Evolutionary conservation across 1,284 basidiomycete genomes (phyloP).

Genomic region (Sphaerobolus stellatus): DNA sequence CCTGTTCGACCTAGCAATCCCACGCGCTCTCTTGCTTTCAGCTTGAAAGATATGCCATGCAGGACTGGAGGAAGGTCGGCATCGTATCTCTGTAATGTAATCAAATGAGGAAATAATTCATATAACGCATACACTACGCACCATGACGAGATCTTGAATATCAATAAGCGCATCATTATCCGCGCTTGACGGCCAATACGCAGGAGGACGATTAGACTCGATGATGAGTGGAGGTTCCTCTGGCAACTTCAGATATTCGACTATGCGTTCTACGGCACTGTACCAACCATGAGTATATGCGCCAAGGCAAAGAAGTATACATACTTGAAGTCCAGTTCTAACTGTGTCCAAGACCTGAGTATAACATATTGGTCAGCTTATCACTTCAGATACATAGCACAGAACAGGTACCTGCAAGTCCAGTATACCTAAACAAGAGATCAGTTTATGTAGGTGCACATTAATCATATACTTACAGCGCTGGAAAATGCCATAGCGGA

Average conservation of each 20-base stretch:
- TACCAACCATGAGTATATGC: slow-evolving; percentile 16
- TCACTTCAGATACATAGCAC: not conserved
- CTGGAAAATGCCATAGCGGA: slow-evolving; percentile 18
- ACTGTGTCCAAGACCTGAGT: slow-evolving; percentile 9
- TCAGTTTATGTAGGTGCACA: not conserved
- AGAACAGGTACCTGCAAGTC: slow-evolving; percentile 10
- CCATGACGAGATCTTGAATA: slow-evolving; percentile 71
- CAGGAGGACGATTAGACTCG: slow-evolving; percentile 66
- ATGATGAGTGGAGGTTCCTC: slow-evolving; percentile 79
- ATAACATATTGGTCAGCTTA: not conserved
- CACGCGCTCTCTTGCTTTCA: slow-evolving; percentile 16
- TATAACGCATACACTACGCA: not conserved
- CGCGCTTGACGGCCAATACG: slow-evolving; percentile 76
- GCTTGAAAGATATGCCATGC: slow-evolving; percentile 16
- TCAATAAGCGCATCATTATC: slow-evolving; percentile 41
- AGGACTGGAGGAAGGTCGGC: slow-evolving; percentile 19
- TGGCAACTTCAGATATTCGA: slow-evolving; percentile 86
- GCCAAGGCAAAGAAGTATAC: slow-evolving; percentile 22
- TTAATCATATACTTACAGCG: slow-evolving; percentile 3
- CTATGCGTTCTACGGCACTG: slow-evolving; percentile 83
- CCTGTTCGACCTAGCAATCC: slow-evolving; percentile 18
- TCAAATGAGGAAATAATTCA: not conserved
- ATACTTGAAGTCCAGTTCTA: slow-evolving; percentile 13
- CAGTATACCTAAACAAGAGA: slow-evolving; percentile 10
- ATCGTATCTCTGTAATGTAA: slow-evolving; percentile 11